phyloP scores from a whole-genome alignment of 2,329 filamentous ascomycete genomes.

The Cordyceps javanica region DNA sequence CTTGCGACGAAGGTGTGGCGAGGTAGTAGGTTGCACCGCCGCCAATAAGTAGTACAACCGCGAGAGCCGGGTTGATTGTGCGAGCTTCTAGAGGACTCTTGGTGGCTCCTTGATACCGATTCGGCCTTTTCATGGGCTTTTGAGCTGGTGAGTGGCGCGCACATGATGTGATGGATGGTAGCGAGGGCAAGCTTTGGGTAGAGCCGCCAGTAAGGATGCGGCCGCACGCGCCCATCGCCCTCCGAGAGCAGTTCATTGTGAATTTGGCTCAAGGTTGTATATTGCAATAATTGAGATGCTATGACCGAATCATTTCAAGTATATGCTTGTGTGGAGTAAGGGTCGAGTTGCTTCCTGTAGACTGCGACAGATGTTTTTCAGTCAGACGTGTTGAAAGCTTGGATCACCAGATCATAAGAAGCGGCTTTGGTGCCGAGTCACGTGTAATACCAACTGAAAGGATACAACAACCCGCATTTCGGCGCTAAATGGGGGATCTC shows the following conservation, averaged over 20 bases:
- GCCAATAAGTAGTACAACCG: constrained; percentile 18
- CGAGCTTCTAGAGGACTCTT: constrained; percentile 27
- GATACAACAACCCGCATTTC: background rate
- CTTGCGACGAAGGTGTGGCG: constrained; percentile 18
- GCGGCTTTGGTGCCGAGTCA: background rate
- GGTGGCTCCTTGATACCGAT: background rate
- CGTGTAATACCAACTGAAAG: background rate
- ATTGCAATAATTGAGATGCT: background rate
- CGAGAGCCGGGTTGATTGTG: constrained; percentile 18
- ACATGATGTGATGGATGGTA: background rate
- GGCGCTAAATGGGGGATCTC: background rate
- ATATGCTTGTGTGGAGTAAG: background rate
- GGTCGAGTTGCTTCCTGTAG: background rate
- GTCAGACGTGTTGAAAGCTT: background rate
- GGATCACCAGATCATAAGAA: background rate
- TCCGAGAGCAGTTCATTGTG: background rate
- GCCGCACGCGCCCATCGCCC: background rate
- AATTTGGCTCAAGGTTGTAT: background rate
- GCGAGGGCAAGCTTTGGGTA: background rate
- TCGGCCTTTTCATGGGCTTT: background rate
- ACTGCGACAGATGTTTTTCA: no score
- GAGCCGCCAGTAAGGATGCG: background rate
- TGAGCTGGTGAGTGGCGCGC: background rate
- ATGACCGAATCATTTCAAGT: background rate
- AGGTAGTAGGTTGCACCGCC: constrained; percentile 23